Evolutionary conservation across 345 rosid species (phyloP).

Genomic region (Ricinus communis): DNA sequence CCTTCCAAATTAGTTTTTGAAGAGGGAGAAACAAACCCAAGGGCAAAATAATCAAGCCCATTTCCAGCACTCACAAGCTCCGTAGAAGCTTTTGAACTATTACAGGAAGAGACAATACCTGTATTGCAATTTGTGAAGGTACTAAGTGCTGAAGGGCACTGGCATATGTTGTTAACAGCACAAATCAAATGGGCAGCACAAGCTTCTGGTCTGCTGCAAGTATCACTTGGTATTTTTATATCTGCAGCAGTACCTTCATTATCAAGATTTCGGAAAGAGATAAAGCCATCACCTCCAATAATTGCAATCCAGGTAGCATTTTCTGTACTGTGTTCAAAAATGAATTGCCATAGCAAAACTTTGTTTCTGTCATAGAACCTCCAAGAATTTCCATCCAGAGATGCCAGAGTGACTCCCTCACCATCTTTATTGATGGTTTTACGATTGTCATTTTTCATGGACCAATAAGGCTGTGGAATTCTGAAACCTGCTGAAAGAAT

Average conservation of each 20-base stretch:
- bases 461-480: slow-evolving; percentile 82
- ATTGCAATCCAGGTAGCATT: slow-evolving; percentile 76
- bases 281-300: slow-evolving; percentile 58
- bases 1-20: slow-evolving; percentile 54
- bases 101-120: slow-evolving; percentile 58
- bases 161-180: slow-evolving; percentile 49
- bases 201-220: slow-evolving; percentile 66
- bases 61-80: slow-evolving; percentile 57
- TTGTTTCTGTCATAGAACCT: slow-evolving; percentile 57
- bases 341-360: slow-evolving; percentile 56
- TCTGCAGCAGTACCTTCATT: slow-evolving; percentile 28
- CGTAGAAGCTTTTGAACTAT: slow-evolving; percentile 29
- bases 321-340: slow-evolving; percentile 22
- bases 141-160: slow-evolving; percentile 56
- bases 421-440: slow-evolving; percentile 46
- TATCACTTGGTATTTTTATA: slow-evolving; percentile 61
- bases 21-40: slow-evolving; percentile 51
- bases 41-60: slow-evolving; percentile 62
- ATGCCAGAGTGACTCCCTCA: slow-evolving; percentile 43
- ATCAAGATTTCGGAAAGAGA: slow-evolving; percentile 58
- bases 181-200: slow-evolving; percentile 63
- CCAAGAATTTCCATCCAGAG: slow-evolving; percentile 71
- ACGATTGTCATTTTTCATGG: slow-evolving; percentile 48
- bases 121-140: slow-evolving; percentile 44
- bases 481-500: slow-evolving; percentile 56